Base-by-base conservation (phyloP, 805 yeast species). In the Candida michaelii region DNA sequence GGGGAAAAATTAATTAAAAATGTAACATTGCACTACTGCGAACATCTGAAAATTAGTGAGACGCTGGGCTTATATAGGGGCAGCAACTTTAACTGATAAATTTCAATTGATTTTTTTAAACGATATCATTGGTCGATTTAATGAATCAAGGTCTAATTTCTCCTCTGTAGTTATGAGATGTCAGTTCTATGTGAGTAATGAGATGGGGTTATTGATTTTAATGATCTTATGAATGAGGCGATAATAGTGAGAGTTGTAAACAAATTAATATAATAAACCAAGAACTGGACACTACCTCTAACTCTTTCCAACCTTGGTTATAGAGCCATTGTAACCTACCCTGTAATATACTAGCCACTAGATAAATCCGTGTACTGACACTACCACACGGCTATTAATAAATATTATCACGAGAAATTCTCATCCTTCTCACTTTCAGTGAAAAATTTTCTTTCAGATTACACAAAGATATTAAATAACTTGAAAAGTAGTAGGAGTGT, bases 401-500 rank as follows among this genome's bases (percentile, higher is more conserved):
- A 34, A 34, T 6, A 21, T 34, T 24, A 34, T 34, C 37, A 34
- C 29, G 37, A 34, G 37, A 34, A 34, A 34, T 34, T 34, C 29
- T 34, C 37, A 34, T 34, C 36, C 36, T 32, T 32, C 36, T 32
- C 36, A 18, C 5, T 18, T 16, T 17, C 31, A 36, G 39, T 40
- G 43, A 40, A 40, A 40, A 40, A 40, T 40, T 40, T 40, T 40
- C 42, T 40, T 27, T 24, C 36, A 30, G 13, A 17, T 36, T 18
- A 25, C 25, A 25, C 31, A 36, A 34, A 34, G 37, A 34, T 34
- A 34, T 34, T 34, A 34, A 34, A 29, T 40, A 40, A 34, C 43
- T 40, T 40, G 43, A 40, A 40, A 41, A 41, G 44, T 41, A 41
- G 44, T 41, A 41, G 44, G 25, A 41, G 44, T 41, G 44, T 41